Evolutionary conservation across 805 yeast genomes (phyloP), one percentile per base, ranked within the genome.

Genomic region (Saccharomycopsis selenospora): DNA sequence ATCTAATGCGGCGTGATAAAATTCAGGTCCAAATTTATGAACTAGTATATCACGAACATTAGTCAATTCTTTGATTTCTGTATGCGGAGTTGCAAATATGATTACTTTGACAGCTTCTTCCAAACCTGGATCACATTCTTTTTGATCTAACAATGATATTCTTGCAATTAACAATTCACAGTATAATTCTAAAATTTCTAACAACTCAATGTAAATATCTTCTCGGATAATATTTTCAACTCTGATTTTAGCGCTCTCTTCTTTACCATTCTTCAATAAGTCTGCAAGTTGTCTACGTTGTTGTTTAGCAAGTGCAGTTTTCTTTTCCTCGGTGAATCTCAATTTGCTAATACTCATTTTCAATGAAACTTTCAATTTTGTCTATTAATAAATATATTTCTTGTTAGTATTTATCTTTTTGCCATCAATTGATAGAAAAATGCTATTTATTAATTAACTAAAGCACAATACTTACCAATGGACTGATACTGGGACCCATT

Each of bases 181-280:
- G 61, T 86, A 86, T 17, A 89, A 67, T 63, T 89, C 96, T 42
- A 88, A 64, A 42, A 77, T 76, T 62, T 89, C 96, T 46, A 88
- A 66, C 22, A 88, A 67, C 65, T 88, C 96, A 20, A 85, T 76
- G 58, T 81, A 77, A 27, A 85, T 77, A 59, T 88, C 96, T 56
- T 86, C 91, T 29, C 90, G 73, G 27, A 89, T 85, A 49, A 88
- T 77, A 57, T 85, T 84, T 61, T 88, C 96, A 2, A 86, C 91
- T 44, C 95, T 66, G 49, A 87, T 87, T 48, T 75, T 75, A 8
- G 96, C 96, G 57, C 89, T 85, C 45, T 82, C 80, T 53, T 86
- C 90, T 59, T 85, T 87, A 4, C 87, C 88, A 40, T 69, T 71
- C 6, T 73, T 69, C 45, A 88, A 67, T 8, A 87, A 66, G 43